Evolutionary conservation across 495 filamentous ascomycete species (phyloP), one percentile per base, ranked within the genome.

Genomic region (Aspergillus incahuasiensis): DNA sequence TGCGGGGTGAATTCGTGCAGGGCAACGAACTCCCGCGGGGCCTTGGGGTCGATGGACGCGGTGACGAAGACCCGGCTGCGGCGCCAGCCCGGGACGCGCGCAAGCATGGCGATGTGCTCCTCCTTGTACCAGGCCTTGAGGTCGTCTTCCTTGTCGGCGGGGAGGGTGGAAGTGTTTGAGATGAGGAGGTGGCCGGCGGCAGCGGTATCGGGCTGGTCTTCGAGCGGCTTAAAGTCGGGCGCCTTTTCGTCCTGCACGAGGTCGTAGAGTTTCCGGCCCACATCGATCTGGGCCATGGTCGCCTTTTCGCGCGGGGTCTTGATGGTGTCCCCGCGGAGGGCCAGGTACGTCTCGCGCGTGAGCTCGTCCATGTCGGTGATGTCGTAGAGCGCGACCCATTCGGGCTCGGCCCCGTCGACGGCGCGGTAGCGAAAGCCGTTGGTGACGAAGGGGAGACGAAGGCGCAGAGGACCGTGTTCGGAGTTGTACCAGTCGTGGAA

Each of bases 401-500:
- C 79, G 7, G 88, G 88, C 32, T 68, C 48, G 44, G 63, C 55
- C 40, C 60, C 67, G 68, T 91, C 88, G 46, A 65, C 79, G 18
- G 86, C 86, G 11, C 82, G 82, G 71, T 89, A 94, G 25, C 89
- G 84, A 61, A 90, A 86, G 43, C 89, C 89, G 67, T 89, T 91
- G 40, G 68, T 68, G 66, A 87, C 78, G 67, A 89, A 89, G 39
- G 86, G 84, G 9, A 91, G 68, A 42, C 87, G 84, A 16, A 91
- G 79, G 25, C 89, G 82, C 39, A 84, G 79, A 32, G 89, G 89
- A 51, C 89, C 89, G 70, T 94, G 89, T 69, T 94, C 89, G 67
- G 86, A 89, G 74, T 92, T 89, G 74, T 94, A 94, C 89, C 89
- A 94, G 66, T 92, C 88, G 70, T 91, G 87, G 74, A 92, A 91